Evolutionary conservation across 768 basidiomycete species (phyloP), one percentile per base, ranked within the genome.

Genomic region (Suillus spraguei): DNA sequence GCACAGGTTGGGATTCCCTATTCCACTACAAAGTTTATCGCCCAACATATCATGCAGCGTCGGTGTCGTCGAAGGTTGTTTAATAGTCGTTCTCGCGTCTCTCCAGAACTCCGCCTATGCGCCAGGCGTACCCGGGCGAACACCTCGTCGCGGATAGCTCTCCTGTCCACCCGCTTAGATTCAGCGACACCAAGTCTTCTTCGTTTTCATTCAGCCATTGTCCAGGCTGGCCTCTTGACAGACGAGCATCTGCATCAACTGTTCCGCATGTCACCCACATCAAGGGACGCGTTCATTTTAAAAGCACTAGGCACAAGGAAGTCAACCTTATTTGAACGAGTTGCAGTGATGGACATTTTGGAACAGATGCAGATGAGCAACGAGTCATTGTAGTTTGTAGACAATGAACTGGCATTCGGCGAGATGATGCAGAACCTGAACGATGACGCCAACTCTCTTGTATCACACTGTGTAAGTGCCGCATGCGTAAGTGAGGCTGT

Each of bases 361-460:
- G 52, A 35, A 33, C 32, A 13, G 33, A n/a, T 53, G 33, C 32
- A 6, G 33, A 13, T 53, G 33, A 35, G 13, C 32, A 33, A 53
- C 5, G 52, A n/a, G 32, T 9, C 20, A 13, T 35, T 6, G 52
- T 53, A 53, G 20, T n/a, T 53, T 36, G 32, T 53, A 35, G 33
- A 53, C 13, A 33, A 35, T 53, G 33, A 53, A n/a, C 52, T 14
- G 20, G 32, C 1, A 52, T 32, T 52, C 50, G 2, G 28, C 9
- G 62, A 64, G 7, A 74, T 82, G 28, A 68, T 83, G 42, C 71
- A 70, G 11, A 72, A 67, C 10, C 71, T 82, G 17, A 7, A 64
- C 60, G 71, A 67, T 14, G 74, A 75, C 20, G 61, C 78, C 50
- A 67, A 72, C 59, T 65, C 74, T 10, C 76, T 78, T 49, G n/a